Base-by-base conservation (phyloP, 805 yeast species). In the Lachancea sp. region DNA sequence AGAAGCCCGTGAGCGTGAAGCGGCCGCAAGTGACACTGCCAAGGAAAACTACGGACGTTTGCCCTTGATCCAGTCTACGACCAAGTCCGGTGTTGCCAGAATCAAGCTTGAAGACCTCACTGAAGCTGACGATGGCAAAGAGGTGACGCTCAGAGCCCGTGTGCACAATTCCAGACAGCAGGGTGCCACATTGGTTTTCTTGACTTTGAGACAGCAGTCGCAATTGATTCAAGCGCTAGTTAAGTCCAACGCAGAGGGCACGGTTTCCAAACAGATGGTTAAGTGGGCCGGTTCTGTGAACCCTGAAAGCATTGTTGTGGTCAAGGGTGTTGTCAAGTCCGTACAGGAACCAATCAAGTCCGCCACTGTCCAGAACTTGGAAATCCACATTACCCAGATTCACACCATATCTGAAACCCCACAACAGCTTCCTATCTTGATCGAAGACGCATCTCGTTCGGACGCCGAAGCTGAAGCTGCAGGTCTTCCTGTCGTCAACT, bases 401-500 rank as follows among this genome's bases (percentile, higher is more conserved):
- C 79, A 71, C 67, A 74, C 90, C 46, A 79, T 91, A 52, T 80
- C 85, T 48, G 95, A 83, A 67, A 85, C 98, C 27, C 97, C 97
- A 41, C 83, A 82, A 58, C 89, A 85, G 69, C 76, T 93, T 62
- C 99, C 99, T 48, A 82, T 93, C 62, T 77, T 91, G 64, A 81
- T 93, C 59, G 99, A 93, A 73, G 99, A 93, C 68, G 98, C 98
- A 29, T 75, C 91, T 18, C 83, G 99, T 71, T 81, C 95, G 33
- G 98, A 91, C 57, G 87, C 86, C 37, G 95, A 88, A 62, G 96
- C 96, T 37, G 95, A 85, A 66, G 91, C 85, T 34, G 81, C 85
- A 25, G 91, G 91, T 18, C 77, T 89, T 56, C 98, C 98, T 36
- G 85, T 86, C 36, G 98, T 91, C 54, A 91, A 91, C 72, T 80